phyloP scores from a whole-genome alignment of 495 filamentous ascomycete genomes.

The Penicillium chermesinum region DNA sequence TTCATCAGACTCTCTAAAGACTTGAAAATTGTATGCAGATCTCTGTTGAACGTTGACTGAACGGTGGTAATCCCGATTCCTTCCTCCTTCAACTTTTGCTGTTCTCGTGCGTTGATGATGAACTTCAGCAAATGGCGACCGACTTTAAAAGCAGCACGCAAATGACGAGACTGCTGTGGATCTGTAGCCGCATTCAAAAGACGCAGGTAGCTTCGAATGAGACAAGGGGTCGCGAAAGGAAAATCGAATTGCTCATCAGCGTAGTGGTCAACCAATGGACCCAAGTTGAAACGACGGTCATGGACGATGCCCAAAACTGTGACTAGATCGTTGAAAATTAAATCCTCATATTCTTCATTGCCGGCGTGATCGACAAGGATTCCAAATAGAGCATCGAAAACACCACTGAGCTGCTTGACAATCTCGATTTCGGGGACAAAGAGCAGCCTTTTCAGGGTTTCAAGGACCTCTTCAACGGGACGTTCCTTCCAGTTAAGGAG shows the following conservation, averaged over 20 bases:
- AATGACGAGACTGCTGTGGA: conserved; percentile 69
- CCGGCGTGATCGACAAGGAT: conserved; percentile 84
- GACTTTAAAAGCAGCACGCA: conserved; percentile 93
- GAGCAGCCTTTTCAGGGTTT: conserved; percentile 71
- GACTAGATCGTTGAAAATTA: conserved; percentile 86
- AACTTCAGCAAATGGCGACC: conserved; percentile 90
- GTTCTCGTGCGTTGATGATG: conserved; percentile 81
- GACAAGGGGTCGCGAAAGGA: conserved; percentile 86
- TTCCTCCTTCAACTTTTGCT: conserved; percentile 83
- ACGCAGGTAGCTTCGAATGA: conserved; percentile 79
- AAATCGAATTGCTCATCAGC: conserved; percentile 88
- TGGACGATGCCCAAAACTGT: conserved; percentile 89
- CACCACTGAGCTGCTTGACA: conserved; percentile 84
- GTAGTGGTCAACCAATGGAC: conserved; percentile 85
- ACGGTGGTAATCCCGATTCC: conserved; percentile 82
- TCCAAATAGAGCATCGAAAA: conserved; percentile 88
- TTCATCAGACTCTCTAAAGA: conserved; percentile 84
- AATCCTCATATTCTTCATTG: conserved; percentile 85
- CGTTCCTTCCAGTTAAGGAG: conserved; percentile 82
- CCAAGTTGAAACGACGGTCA: conserved; percentile 87
- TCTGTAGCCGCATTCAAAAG: conserved; percentile 75
- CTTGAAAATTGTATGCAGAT: conserved; percentile 83
- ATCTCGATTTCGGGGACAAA: conserved; percentile 98
- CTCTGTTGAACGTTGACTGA: conserved; percentile 71
- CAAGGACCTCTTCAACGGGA: conserved; percentile 59